Evolutionary conservation across 768 basidiomycete species (phyloP).

Genomic region (Tricholoma sp.): DNA sequence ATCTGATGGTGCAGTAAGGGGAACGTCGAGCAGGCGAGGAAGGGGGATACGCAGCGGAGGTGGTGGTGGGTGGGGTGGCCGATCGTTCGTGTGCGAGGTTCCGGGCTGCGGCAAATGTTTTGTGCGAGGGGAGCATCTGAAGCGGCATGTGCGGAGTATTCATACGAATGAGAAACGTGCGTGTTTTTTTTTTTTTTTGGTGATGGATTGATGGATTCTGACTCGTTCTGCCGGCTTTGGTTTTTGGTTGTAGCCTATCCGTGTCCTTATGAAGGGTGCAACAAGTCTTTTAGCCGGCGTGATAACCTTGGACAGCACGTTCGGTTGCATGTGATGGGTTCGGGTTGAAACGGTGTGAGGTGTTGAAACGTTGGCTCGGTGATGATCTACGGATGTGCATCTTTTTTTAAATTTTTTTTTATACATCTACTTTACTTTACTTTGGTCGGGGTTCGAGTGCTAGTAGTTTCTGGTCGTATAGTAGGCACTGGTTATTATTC

Average conservation of each 20-base stretch:
- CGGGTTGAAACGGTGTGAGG: too few relatives aligned
- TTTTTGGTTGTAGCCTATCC: conserved; percentile 44
- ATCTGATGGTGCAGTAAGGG: conserved; percentile 4
- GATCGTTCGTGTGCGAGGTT: conserved; percentile 72
- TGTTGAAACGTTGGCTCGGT: background rate
- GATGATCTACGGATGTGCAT: background rate
- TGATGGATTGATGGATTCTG: background rate
- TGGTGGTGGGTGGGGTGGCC: conserved; percentile 34
- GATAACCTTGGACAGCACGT: conserved; percentile 79
- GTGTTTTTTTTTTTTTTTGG: conserved; percentile 25
- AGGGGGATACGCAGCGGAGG: conserved; percentile 26
- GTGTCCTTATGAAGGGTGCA: conserved; percentile 62
- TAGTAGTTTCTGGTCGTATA: too few relatives aligned
- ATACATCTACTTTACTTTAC: too few relatives aligned
- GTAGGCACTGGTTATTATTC: too few relatives aligned
- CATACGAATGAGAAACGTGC: conserved; percentile 92
- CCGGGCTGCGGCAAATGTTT: conserved; percentile 86
- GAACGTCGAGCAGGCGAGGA: conserved; percentile 11
- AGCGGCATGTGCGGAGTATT: conserved; percentile 82
- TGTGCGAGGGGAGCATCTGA: conserved; percentile 83
- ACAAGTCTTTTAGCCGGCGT: conserved; percentile 63
- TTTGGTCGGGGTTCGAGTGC: too few relatives aligned
- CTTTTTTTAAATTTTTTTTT: too few relatives aligned
- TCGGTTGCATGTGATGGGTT: conserved; percentile 44
- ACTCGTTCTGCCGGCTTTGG: too few relatives aligned